Evolutionary conservation across 352 stramenopile species (phyloP).

Genomic region (Phytophthora multivora): DNA sequence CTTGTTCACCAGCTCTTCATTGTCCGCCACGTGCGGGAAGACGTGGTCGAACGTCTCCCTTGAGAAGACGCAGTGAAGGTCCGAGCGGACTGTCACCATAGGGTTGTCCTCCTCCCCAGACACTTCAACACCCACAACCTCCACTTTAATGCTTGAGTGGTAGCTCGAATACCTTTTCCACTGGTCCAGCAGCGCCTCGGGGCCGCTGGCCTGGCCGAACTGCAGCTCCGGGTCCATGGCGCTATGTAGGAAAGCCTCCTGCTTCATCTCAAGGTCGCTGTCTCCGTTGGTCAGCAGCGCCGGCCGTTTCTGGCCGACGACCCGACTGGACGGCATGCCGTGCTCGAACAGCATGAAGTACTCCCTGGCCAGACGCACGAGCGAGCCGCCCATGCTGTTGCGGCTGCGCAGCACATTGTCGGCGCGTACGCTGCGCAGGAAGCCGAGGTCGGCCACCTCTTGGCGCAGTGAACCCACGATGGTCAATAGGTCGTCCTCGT

Average conservation of each 20-base stretch:
- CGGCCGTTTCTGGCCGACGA: constrained; percentile 40
- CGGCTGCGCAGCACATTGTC: constrained; percentile 43
- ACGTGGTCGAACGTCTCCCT: constrained; percentile 53
- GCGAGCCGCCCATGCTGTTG: constrained; percentile 43
- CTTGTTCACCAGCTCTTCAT: constrained; percentile 44
- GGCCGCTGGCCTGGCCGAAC: constrained; percentile 29
- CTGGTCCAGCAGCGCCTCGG: constrained; percentile 40
- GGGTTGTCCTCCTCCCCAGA: constrained; percentile 44
- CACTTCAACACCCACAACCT: constrained; percentile 49
- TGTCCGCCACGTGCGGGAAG: constrained; percentile 62
- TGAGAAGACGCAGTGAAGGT: constrained; percentile 59
- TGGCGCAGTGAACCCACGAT: constrained; percentile 45
- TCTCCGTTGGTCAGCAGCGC: constrained; percentile 10
- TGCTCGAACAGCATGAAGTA: constrained; percentile 59
- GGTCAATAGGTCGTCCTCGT: constrained; percentile 45
- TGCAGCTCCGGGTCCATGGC: constrained; percentile 49
- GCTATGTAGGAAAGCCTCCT: constrained; percentile 39
- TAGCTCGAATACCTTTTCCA: constrained; percentile 54
- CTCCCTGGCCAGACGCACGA: constrained; percentile 44
- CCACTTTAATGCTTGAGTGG: constrained; percentile 34
- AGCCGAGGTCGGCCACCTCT: constrained; percentile 52
- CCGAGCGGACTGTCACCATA: constrained; percentile 46
- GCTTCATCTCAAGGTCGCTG: constrained; percentile 26
- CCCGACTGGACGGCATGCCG: constrained; percentile 37
- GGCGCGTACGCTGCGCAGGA: constrained; percentile 44